Evolutionary conservation across 228 moss, liverwort and hornwort genomes (phyloP).

Genomic region (Sphagnum magellanicum): DNA sequence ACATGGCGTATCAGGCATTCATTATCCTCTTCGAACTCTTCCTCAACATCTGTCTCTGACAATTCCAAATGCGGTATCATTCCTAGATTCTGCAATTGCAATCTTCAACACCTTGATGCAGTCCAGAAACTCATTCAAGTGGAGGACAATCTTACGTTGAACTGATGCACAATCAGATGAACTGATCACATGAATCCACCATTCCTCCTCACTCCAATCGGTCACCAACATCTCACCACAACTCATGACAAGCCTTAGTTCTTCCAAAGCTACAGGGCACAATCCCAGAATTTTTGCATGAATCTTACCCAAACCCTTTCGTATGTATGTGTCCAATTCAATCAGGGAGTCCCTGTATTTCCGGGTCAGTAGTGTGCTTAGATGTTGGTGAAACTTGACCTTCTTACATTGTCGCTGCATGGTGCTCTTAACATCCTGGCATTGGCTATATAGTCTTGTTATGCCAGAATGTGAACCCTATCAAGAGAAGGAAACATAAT

Average conservation of each 20-base stretch:
- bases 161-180: conserved; percentile 27
- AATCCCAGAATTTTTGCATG: conserved; percentile 22
- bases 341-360: conserved; percentile 31
- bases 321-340: neutral
- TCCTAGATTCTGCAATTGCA: too few species aligned
- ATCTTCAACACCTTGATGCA: conserved; percentile 27
- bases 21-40: conserved; percentile 28
- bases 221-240: conserved; percentile 32
- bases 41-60: conserved; percentile 33
- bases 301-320: conserved; percentile 7
- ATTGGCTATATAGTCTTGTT: too few species aligned
- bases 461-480: too few species aligned
- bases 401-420: neutral
- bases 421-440: too few species aligned
- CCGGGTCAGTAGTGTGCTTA: conserved; percentile 35
- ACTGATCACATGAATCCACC: conserved; percentile 31
- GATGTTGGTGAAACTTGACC: conserved; percentile 39
- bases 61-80: conserved; percentile 1
- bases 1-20: conserved; percentile 13
- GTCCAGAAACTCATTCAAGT: conserved; percentile 34
- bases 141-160: conserved; percentile 28
- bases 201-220: conserved; percentile 36
- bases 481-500: too few species aligned
- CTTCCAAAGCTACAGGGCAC: conserved; percentile 32
- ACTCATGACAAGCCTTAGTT: conserved; percentile 41